Conservation (phyloP, 1,139 yeast species). For the Kurtzmaniella quercitrusa region DNA sequence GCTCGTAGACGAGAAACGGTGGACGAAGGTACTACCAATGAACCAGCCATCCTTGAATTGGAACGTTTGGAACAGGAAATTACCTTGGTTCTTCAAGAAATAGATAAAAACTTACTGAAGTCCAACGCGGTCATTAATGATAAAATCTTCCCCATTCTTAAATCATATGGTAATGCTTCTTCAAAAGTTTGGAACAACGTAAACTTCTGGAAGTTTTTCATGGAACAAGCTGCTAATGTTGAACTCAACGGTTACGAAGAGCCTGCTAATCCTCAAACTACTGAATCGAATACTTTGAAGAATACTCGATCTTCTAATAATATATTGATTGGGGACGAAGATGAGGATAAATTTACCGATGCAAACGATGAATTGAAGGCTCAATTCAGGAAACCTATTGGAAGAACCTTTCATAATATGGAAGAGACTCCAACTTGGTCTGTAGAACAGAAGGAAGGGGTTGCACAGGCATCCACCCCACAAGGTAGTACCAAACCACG, state of each 20-base stretch:
- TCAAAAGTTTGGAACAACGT: slow-evolving; percentile 57
- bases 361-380: slow-evolving; percentile 1
- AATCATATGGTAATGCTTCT: slow-evolving; percentile 52
- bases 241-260: slow-evolving; percentile 58
- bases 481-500: slow-evolving; percentile 17
- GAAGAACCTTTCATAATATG: slow-evolving; percentile 14
- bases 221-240: slow-evolving; percentile 73
- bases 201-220: slow-evolving; percentile 70
- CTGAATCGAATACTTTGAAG: slow-evolving; percentile 7
- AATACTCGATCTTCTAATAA: slow-evolving; percentile 12
- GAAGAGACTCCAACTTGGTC: slow-evolving; percentile 40
- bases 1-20: slow-evolving; percentile 32
- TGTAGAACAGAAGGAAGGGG: slow-evolving; percentile 22
- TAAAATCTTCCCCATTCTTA: slow-evolving; percentile 57
- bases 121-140: slow-evolving; percentile 64
- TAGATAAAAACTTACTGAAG: slow-evolving; percentile 65
- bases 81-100: slow-evolving; percentile 72
- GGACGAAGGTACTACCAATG: slow-evolving; percentile 4
- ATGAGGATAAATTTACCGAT: slow-evolving; percentile 7
- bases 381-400: slow-evolving; percentile 19
- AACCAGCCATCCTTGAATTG: slow-evolving; percentile 47
- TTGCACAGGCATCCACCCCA: slow-evolving; percentile 27
- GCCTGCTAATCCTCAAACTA: slow-evolving; percentile 20
- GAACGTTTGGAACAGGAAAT: slow-evolving; percentile 80
- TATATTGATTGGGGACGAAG: slow-evolving; percentile 8